phyloP scores from a whole-genome alignment of 1,139 yeast genomes.

The Saccharomyces pastorianus region DNA sequence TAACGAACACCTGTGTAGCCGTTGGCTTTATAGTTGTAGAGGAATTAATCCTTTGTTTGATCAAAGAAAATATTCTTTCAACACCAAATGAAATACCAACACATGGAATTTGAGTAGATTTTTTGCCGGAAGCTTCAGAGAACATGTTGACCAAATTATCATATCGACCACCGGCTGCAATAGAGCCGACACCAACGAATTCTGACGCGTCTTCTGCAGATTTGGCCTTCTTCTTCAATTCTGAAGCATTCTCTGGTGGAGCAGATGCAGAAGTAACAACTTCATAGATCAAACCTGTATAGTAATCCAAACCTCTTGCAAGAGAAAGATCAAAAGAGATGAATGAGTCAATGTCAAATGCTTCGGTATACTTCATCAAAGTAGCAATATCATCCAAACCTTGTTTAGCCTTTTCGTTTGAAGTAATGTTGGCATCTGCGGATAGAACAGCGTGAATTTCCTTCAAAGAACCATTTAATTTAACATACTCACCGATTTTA shows the following conservation, averaged over 20 bases:
- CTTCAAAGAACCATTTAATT: slow-evolving; percentile 65
- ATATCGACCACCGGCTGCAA: slow-evolving; percentile 98
- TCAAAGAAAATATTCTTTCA: slow-evolving; percentile 83
- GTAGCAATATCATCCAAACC: slow-evolving; percentile 77
- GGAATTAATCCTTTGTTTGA: slow-evolving; percentile 61
- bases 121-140: slow-evolving; percentile 70
- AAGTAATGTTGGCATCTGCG: slow-evolving; percentile 47
- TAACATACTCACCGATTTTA: slow-evolving; percentile 83
- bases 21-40: slow-evolving; percentile 63
- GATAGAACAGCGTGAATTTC: slow-evolving; percentile 56
- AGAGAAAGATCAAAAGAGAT: slow-evolving; percentile 84
- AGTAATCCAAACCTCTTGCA: slow-evolving; percentile 95
- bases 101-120: slow-evolving; percentile 78
- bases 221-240: slow-evolving; percentile 49
- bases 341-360: slow-evolving; percentile 57
- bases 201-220: slow-evolving; percentile 81
- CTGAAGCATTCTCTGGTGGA: slow-evolving; percentile 74
- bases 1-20: slow-evolving; percentile 84
- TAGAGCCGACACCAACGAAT: slow-evolving; percentile 95
- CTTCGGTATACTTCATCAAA: slow-evolving; percentile 69
- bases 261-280: slow-evolving; percentile 93
- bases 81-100: slow-evolving; percentile 96
- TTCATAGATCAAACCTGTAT: slow-evolving; percentile 93
- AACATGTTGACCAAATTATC: slow-evolving; percentile 96
- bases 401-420: slow-evolving; percentile 62